Evolutionary conservation across 2,329 filamentous ascomycete genomes (phyloP).

Genomic region (Neofusicoccum umdonicola): DNA sequence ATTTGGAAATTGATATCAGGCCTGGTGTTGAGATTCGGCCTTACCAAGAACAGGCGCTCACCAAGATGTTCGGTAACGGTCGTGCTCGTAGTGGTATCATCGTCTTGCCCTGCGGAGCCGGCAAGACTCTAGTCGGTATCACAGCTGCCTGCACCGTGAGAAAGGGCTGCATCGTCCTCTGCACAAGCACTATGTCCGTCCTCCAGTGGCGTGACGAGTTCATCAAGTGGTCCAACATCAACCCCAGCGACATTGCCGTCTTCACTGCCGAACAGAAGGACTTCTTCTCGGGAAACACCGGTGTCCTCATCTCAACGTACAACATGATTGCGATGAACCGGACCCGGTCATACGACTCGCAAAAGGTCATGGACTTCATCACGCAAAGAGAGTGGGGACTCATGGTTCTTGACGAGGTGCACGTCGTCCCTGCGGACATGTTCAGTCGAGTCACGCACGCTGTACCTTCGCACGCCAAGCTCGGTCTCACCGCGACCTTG

Average conservation of each 20-base stretch:
- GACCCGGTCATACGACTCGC: slow-evolving; percentile 83
- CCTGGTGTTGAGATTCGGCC: slow-evolving; percentile 85
- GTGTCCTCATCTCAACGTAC: slow-evolving; percentile 96
- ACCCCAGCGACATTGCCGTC: slow-evolving; percentile 86
- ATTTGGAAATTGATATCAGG: slow-evolving; percentile 87
- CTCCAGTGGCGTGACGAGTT: slow-evolving; percentile 97
- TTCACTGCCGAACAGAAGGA: slow-evolving; percentile 94
- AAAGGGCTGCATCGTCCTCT: slow-evolving; percentile 91
- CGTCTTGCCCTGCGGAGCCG: slow-evolving; percentile 91
- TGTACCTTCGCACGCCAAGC: slow-evolving; percentile 92
- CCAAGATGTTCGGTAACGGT: slow-evolving; percentile 99
- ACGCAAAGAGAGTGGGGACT: slow-evolving; percentile 89
- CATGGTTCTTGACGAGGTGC: slow-evolving; percentile 95
- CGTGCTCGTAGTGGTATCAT: slow-evolving; percentile 97
- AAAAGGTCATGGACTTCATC: slow-evolving; percentile 97
- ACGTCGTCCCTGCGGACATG: slow-evolving; percentile 95
- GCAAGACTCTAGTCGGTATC: slow-evolving; percentile 97
- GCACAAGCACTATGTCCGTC: slow-evolving; percentile 96
- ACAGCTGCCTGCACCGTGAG: slow-evolving; percentile 97
- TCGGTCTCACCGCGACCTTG: slow-evolving; percentile 89
- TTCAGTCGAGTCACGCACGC: slow-evolving; percentile 91
- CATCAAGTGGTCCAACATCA: slow-evolving; percentile 98
- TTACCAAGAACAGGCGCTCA: slow-evolving; percentile 96
- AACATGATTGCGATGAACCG: slow-evolving; percentile 96
- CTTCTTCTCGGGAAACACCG: slow-evolving; percentile 80